Percentiles rank a stretch among this genome's conserved stretches.
These are phyloP conservation scores for Oryza coarctata DNA, from an alignment of 176 grass and related monocot species.

Conservation along the genomic window DNA sequence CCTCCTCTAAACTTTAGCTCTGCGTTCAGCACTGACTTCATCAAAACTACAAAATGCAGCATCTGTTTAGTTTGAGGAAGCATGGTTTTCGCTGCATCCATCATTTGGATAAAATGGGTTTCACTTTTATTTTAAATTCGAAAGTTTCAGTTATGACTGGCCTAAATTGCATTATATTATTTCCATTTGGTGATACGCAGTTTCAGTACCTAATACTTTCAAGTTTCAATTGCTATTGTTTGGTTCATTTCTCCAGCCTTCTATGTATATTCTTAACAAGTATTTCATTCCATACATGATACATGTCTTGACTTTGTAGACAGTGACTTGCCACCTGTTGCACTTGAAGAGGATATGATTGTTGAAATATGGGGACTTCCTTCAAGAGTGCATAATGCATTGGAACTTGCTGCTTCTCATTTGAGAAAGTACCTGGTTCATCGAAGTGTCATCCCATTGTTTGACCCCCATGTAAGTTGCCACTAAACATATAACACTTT, in stretches of 20 bases:
- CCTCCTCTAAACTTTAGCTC: too few species aligned
- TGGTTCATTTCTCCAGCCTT: background rate
- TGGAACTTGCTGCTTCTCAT: conserved; percentile 63
- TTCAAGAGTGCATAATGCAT: conserved; percentile 41
- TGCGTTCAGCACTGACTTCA: background rate
- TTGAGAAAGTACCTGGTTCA: conserved; percentile 72
- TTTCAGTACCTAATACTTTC: conserved; percentile 17
- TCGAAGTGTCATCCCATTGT: conserved; percentile 61
- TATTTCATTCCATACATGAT: conserved; percentile 31
- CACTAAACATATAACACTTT: background rate
- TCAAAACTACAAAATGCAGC: background rate
- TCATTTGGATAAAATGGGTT: conserved; percentile 3
- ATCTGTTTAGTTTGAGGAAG: conserved; percentile 9
- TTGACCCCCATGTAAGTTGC: conserved; percentile 47
- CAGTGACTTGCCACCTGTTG: conserved; percentile 53
- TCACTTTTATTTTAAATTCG: conserved; percentile 19
- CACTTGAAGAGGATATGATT: conserved; percentile 59
- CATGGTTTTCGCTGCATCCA: conserved; percentile 10
- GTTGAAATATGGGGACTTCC: conserved; percentile 64
- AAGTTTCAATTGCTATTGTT: conserved; percentile 10
- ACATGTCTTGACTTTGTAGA: conserved; percentile 40
- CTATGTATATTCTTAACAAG: conserved; percentile 7
- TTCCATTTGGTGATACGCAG: background rate
- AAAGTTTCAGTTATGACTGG: background rate
- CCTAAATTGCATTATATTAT: background rate